These are phyloP conservation scores for Calonectria pteridis DNA, from an alignment of 2,329 filamentous ascomycete species.

Conservation along the genomic window DNA sequence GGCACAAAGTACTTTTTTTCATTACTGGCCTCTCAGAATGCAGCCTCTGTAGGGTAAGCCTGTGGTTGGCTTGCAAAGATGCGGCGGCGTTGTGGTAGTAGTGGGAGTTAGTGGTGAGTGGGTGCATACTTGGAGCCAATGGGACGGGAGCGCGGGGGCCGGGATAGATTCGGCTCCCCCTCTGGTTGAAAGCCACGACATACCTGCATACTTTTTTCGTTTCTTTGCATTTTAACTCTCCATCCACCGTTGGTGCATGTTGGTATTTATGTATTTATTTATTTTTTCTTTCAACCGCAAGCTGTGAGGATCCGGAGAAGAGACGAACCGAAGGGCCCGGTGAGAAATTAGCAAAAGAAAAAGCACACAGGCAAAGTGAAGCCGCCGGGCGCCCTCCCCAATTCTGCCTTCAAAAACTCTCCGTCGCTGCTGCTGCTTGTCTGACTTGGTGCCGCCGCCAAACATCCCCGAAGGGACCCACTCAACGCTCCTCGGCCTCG, in stretches of 20 bases:
- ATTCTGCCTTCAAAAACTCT: conserved; percentile 11
- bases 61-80: background rate
- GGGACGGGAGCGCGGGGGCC: conserved; percentile 34
- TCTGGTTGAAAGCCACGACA: conserved; percentile 64
- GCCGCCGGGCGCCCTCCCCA: background rate
- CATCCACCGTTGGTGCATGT: conserved; percentile 6
- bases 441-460: conserved; percentile 21
- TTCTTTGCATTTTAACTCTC: conserved; percentile 20
- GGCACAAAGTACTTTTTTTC: conserved; percentile 20
- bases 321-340: background rate
- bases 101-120: conserved; percentile 5
- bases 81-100: conserved; percentile 5
- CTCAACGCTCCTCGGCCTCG: conserved; percentile 15
- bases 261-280: background rate
- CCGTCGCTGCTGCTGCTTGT: conserved; percentile 8
- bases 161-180: conserved; percentile 44
- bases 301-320: background rate
- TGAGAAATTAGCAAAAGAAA: conserved; percentile 2
- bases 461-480: conserved; percentile 23
- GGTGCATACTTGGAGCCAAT: conserved; percentile 33
- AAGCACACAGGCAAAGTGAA: background rate
- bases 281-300: background rate
- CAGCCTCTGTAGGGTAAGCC: conserved; percentile 12
- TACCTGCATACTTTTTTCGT: conserved; percentile 51
- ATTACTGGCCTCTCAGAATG: background rate